Evolutionary conservation across 306 rosid species (phyloP).

Genomic region (Cucumis hystrix): DNA sequence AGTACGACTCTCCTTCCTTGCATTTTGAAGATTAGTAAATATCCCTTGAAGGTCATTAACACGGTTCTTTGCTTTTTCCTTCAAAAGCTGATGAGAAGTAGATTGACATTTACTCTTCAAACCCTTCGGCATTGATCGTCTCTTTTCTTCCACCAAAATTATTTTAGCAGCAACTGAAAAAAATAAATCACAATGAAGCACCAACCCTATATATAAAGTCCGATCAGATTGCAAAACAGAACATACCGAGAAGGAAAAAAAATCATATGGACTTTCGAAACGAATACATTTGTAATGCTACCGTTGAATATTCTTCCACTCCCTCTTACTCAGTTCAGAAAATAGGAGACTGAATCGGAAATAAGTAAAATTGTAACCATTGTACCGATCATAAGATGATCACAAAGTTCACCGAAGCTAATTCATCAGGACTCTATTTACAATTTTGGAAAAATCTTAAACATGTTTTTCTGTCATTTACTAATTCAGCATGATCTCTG

Average conservation of each 20-base stretch:
- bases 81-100: constrained; percentile 69
- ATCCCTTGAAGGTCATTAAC: constrained; percentile 80
- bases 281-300: background rate
- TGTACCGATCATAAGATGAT: background rate
- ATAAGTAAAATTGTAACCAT: background rate
- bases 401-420: background rate
- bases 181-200: background rate
- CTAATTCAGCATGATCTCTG: background rate
- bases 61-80: constrained; percentile 92
- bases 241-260: background rate
- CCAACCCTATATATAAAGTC: background rate
- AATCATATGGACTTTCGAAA: background rate
- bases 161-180: background rate
- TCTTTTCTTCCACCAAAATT: background rate
- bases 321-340: background rate
- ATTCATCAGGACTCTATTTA: background rate
- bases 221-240: background rate
- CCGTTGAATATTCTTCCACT: background rate
- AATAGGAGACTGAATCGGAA: background rate
- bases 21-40: constrained; percentile 75
- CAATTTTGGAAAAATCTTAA: background rate
- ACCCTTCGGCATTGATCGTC: constrained; percentile 54
- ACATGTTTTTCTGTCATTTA: background rate
- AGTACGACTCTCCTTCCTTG: constrained; percentile 91
- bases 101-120: constrained; percentile 81